Evolutionary conservation across 1,284 basidiomycete genomes (phyloP).

Genomic region (Trichosporon sp.): DNA sequence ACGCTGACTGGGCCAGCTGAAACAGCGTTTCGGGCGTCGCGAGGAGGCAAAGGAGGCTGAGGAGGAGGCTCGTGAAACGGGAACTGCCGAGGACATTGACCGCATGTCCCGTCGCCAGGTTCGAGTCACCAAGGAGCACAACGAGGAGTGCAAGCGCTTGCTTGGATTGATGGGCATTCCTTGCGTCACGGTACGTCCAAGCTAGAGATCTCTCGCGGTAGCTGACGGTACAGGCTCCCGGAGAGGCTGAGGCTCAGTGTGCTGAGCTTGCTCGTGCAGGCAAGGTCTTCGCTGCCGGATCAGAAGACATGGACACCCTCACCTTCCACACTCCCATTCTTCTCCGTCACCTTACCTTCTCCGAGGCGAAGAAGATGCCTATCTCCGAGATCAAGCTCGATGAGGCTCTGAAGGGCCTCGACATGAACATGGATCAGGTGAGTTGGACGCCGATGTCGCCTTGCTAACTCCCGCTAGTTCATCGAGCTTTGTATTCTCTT

Average conservation of each 20-base stretch:
- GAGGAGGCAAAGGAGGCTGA: constrained; percentile 93
- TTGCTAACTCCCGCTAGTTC: constrained; percentile 64
- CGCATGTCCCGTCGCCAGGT: constrained; percentile 88
- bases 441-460: constrained; percentile 24
- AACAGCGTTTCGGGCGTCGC: constrained; percentile 79
- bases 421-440: constrained; percentile 89
- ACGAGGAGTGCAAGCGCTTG: constrained; percentile 88
- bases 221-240: constrained; percentile 73
- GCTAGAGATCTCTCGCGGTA: not conserved
- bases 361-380: constrained; percentile 98
- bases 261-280: constrained; percentile 94
- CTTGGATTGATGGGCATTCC: constrained; percentile 97
- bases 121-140: constrained; percentile 92
- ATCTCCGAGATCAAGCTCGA: constrained; percentile 89
- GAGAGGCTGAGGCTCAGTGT: constrained; percentile 98
- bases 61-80: constrained; percentile 94
- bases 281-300: constrained; percentile 95
- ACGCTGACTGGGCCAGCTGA: constrained; percentile 27
- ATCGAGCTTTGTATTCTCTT: constrained; percentile 95
- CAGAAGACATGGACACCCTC: constrained; percentile 99
- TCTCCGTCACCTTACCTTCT: constrained; percentile 94
- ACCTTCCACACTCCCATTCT: constrained; percentile 92
- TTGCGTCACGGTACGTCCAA: constrained; percentile 71
- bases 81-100: constrained; percentile 90
- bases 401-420: constrained; percentile 80